Evolutionary conservation across 2,329 filamentous ascomycete genomes (phyloP).

Genomic region (Drechslera avenae): DNA sequence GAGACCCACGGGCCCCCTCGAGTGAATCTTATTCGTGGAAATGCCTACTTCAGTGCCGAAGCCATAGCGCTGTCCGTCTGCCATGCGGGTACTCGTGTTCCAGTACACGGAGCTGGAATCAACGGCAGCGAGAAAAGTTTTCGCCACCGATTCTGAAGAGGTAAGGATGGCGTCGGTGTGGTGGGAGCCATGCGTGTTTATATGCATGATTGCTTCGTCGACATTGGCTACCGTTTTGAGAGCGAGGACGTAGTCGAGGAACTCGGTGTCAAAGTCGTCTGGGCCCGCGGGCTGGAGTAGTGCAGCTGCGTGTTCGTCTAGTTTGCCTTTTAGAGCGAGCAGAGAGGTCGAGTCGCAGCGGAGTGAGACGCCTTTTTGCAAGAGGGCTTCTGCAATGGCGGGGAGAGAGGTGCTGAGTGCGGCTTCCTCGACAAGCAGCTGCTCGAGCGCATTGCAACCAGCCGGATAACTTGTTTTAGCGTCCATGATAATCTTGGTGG

Average conservation of each 20-base stretch:
- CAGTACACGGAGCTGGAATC: slow-evolving; percentile 95
- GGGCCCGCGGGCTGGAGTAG: slow-evolving; percentile 69
- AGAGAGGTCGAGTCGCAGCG: slow-evolving; percentile 77
- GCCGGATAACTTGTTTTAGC: slow-evolving; percentile 94
- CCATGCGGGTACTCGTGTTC: slow-evolving; percentile 94
- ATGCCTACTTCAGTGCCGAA: slow-evolving; percentile 99
- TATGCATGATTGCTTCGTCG: slow-evolving; percentile 78
- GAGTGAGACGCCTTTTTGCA: slow-evolving; percentile 77
- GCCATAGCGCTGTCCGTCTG: slow-evolving; percentile 94
- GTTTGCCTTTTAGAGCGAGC: slow-evolving; percentile 60
- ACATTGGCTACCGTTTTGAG: slow-evolving; percentile 74
- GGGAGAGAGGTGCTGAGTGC: slow-evolving; percentile 72
- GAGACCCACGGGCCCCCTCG: slow-evolving; percentile 87
- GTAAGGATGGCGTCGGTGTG: slow-evolving; percentile 95
- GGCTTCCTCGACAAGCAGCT: slow-evolving; percentile 79
- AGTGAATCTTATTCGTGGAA: slow-evolving; percentile 98
- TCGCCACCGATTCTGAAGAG: slow-evolving; percentile 67
- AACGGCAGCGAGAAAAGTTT: slow-evolving; percentile 81
- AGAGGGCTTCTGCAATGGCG: slow-evolving; percentile 71
- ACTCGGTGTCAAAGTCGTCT: slow-evolving; percentile 84
- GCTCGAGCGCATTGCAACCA: slow-evolving; percentile 94
- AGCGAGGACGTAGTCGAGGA: slow-evolving; percentile 81
- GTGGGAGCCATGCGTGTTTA: slow-evolving; percentile 89
- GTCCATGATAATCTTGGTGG: slow-evolving; percentile 79
- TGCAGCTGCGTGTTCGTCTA: slow-evolving; percentile 50